phyloP scores from a whole-genome alignment of 441 rosid species.

The Adansonia rubrostipa region DNA sequence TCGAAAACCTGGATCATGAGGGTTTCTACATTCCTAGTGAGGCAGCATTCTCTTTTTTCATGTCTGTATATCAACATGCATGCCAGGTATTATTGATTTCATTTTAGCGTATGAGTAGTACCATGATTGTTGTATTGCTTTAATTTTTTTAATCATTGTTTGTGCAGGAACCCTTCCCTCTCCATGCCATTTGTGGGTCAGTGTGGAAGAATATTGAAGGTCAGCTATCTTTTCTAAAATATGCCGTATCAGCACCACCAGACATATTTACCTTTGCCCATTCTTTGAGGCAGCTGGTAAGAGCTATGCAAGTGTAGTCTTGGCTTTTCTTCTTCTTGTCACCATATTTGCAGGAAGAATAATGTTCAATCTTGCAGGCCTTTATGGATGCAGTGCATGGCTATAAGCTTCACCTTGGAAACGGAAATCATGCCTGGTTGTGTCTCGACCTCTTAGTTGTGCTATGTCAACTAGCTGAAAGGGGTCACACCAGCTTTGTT shows the following conservation, averaged over 20 bases:
- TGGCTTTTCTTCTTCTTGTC: slow-evolving; percentile 19
- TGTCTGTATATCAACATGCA: slow-evolving; percentile 77
- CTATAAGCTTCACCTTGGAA: slow-evolving; percentile 72
- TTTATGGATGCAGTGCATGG: slow-evolving; percentile 69
- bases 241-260: slow-evolving; percentile 78
- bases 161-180: slow-evolving; percentile 91
- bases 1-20: slow-evolving; percentile 87
- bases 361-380: slow-evolving; percentile 50
- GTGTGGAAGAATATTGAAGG: slow-evolving; percentile 92
- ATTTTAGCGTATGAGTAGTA: not conserved
- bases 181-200: slow-evolving; percentile 76
- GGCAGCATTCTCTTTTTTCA: slow-evolving; percentile 86
- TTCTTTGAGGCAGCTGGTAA: slow-evolving; percentile 87
- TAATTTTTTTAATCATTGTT: slow-evolving; percentile 16
- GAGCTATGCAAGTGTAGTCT: slow-evolving; percentile 30
- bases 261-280: slow-evolving; percentile 90
- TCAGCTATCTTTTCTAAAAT: slow-evolving; percentile 83
- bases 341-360: slow-evolving; percentile 30
- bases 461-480: slow-evolving; percentile 90
- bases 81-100: slow-evolving; percentile 63
- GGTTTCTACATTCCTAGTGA: slow-evolving; percentile 85
- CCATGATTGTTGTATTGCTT: slow-evolving; percentile 12
- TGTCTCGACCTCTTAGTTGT: slow-evolving; percentile 90
- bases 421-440: slow-evolving; percentile 85
- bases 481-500: slow-evolving; percentile 72